Conservation (phyloP, 305 asterid genomes). For the Solanum hybrid region DNA sequence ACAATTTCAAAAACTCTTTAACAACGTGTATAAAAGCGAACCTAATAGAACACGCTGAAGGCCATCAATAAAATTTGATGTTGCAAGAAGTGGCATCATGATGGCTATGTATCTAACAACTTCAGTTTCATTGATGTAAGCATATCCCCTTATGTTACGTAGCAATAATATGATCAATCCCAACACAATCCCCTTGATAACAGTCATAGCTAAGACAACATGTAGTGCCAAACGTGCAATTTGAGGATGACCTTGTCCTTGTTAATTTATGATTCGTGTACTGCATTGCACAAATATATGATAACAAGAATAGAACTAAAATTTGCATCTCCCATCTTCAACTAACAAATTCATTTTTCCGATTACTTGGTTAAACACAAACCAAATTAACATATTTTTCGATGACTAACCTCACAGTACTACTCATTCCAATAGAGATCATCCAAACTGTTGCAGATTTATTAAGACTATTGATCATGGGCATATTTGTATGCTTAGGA, state of each 20-base stretch:
- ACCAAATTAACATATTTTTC: not conserved
- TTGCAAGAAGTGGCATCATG: slow-evolving; percentile 70
- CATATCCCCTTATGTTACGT: slow-evolving; percentile 52
- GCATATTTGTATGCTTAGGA: no score
- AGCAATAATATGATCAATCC: slow-evolving; percentile 37
- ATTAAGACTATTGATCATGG: slow-evolving; percentile 65
- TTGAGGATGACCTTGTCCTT: no score
- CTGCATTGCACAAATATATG: not conserved
- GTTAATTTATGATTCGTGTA: no score
- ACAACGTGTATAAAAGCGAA: not conserved
- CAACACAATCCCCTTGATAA: slow-evolving; percentile 37
- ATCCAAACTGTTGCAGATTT: slow-evolving; percentile 65
- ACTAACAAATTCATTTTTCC: not conserved
- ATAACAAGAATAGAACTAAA: not conserved
- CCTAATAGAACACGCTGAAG: slow-evolving; percentile 69
- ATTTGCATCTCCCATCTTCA: not conserved
- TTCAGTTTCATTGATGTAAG: slow-evolving; percentile 52
- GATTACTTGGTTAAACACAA: not conserved
- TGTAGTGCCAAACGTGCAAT: no score
- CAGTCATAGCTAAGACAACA: slow-evolving; percentile 29
- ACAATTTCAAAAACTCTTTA: not conserved
- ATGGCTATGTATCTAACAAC: slow-evolving; percentile 48
- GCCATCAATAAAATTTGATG: slow-evolving; percentile 60
- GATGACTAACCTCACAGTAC: slow-evolving; percentile 52
- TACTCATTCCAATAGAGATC: slow-evolving; percentile 72